Base-by-base conservation (phyloP, 306 rosid species). In the Trifolium dubium region DNA sequence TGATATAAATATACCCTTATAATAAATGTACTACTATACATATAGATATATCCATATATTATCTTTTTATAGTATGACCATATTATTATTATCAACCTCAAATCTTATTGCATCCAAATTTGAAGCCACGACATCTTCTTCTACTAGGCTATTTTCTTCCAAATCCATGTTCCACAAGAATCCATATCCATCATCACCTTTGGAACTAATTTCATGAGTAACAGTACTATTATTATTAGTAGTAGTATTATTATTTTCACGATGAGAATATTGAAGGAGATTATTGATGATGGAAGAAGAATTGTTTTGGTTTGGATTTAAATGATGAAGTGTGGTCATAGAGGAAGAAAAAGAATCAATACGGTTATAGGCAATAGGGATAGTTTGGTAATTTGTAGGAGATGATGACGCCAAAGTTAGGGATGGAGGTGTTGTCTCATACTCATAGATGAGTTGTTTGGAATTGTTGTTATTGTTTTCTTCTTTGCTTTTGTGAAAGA, bases 81-180 rank as follows among this genome's bases (percentile, higher is more conserved):
- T 79, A 77, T 77, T 84, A 40, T 81, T 61, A 51, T 80, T 69
- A 67, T 91, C 90, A 62, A 84, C 77, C 62, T 94, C 89, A 67
- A 94, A 94, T 59, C 83, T 84, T 66, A 89, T 88, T 3, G 86
- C 85, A 4, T 88, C 96, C 84, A 89, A 58, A 78, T 86, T 56
- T 19, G 88, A 83, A 14, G 79, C 53, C 29, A 85, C 86, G 8
- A 64, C 83, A 60, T 82, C 85, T 18, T 79, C 88, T 31, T 82
- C 85, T 23, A 77, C 88, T 32, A 87, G 77, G 79, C 86, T 76
- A 14, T 73, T 73, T 13, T 88, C 92, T 64, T 89, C 88, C 39
- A 89, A 69, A 66, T 86, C 86, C 96, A 89, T 86, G 67, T 90
- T 92, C 99, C 99, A 95, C 30, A 92, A 14, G 78, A 86, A 85